Evolutionary conservation across 169 alveolate genomes (phyloP).

Genomic region (Cryptosporidium viatorum): DNA sequence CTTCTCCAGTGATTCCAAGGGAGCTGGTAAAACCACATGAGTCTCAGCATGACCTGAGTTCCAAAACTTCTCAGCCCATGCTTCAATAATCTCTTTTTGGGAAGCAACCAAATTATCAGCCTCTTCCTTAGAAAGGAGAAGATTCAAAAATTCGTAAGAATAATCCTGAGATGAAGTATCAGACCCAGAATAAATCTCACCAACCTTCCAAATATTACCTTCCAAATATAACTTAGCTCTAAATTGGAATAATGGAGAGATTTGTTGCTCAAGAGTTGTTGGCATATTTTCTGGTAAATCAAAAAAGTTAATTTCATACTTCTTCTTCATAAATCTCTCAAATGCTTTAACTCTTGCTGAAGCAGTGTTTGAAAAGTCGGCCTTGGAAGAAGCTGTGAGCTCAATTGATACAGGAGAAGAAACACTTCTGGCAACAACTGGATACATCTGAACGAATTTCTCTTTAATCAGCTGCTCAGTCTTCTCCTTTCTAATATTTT

Average conservation of each 20-base stretch:
- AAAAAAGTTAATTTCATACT: neutral
- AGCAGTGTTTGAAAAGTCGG: constrained; percentile 2
- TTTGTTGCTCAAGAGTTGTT: constrained; percentile 12
- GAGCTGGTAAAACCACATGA: constrained; percentile 26
- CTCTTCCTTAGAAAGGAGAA: constrained; percentile 23
- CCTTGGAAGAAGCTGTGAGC: constrained; percentile 7
- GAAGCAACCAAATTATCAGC: neutral
- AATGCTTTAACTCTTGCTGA: constrained; percentile 21
- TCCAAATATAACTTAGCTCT: constrained; percentile 18
- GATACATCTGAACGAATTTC: constrained; percentile 13
- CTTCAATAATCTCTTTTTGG: constrained; percentile 15
- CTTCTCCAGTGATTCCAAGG: constrained; percentile 20
- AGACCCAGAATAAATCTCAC: constrained; percentile 26
- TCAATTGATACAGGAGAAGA: constrained; percentile 20
- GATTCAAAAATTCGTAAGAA: constrained; percentile 28
- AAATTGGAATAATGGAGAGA: constrained; percentile 56
- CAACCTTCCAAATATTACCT: constrained; percentile 11
- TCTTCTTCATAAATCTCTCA: constrained; percentile 6
- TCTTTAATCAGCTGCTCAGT: neutral
- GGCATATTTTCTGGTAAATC: constrained; percentile 39
- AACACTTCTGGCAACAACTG: constrained; percentile 18
- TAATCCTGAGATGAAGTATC: neutral
- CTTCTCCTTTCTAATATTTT: constrained; percentile 10
- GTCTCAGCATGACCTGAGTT: constrained; percentile 17
- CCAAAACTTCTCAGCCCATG: constrained; percentile 50